A percentile compares a stretch with the other conserved stretches of the same genome.
phyloP scores from a whole-genome alignment of 2,329 filamentous ascomycete species.

The Colletotrichum trifolii region DNA sequence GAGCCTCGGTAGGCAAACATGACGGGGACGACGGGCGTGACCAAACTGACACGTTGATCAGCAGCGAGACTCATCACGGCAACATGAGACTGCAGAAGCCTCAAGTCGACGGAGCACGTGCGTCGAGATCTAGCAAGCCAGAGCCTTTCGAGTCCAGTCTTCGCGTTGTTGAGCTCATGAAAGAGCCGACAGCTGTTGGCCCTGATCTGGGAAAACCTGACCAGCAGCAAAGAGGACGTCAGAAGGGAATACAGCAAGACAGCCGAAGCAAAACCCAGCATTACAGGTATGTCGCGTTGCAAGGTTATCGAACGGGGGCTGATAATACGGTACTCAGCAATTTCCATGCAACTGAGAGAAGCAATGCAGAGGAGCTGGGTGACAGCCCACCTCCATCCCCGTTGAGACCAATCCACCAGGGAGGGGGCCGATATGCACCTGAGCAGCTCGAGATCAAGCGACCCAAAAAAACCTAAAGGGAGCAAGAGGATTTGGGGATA shows the following conservation, averaged over 20 bases:
- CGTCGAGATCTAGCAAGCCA: no score
- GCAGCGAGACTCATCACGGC: background rate
- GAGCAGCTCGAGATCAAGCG: slow-evolving; percentile 13
- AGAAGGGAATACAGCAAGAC: no score
- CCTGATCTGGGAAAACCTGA: no score
- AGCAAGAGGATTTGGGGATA: background rate
- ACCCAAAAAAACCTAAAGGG: background rate
- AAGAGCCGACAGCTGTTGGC: no score
- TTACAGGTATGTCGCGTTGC: slow-evolving; percentile 1
- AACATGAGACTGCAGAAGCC: no score
- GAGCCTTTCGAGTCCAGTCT: no score
- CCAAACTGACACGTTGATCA: background rate
- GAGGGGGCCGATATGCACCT: slow-evolving; percentile 28
- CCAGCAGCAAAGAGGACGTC: no score
- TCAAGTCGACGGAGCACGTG: no score
- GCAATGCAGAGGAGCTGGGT: background rate
- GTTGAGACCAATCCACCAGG: slow-evolving; percentile 32
- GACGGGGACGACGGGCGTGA: no score
- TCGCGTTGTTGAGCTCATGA: no score
- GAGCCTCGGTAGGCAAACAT: no score
- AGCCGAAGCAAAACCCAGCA: no score
- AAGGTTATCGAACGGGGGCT: background rate
- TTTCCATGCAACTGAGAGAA: background rate
- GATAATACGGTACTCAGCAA: background rate
- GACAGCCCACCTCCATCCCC: slow-evolving; percentile 27